These are phyloP conservation scores for Fusarium sp. DNA, from an alignment of 2,329 filamentous ascomycete species.

Conservation along the genomic window DNA sequence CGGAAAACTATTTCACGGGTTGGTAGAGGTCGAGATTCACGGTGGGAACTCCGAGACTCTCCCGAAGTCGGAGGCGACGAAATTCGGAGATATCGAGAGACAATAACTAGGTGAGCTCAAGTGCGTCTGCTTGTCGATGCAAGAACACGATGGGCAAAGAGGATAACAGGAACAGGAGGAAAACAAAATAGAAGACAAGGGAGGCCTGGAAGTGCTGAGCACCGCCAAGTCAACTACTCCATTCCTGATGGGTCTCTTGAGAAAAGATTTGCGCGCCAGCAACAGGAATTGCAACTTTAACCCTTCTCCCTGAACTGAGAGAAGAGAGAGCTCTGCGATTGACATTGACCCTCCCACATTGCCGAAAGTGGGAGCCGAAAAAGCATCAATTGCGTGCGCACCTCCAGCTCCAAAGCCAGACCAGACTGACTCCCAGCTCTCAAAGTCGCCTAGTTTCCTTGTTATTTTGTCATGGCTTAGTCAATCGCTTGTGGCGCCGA, in stretches of 20 bases:
- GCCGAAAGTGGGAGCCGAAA: constrained; percentile 8
- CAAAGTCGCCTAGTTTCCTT: not conserved
- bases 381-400: constrained; percentile 5
- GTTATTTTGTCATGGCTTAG: constrained; percentile 16
- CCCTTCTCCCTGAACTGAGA: not conserved
- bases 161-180: not conserved
- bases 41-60: not conserved
- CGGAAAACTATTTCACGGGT: not conserved
- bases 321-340: not conserved
- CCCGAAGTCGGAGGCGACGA: constrained; percentile 6
- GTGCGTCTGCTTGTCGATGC: not conserved
- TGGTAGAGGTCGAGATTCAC: not conserved
- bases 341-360: not conserved
- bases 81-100: not conserved
- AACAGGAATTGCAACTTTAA: not conserved
- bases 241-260: not conserved
- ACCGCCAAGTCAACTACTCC: not conserved
- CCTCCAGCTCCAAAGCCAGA: not conserved
- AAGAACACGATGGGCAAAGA: not conserved
- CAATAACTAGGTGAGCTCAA: not conserved
- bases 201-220: not conserved
- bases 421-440: not conserved
- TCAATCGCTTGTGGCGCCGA: not conserved
- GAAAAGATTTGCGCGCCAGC: not conserved
- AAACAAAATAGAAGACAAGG: not conserved